Percentiles rank a stretch among this genome's conserved stretches.
phyloP scores from a whole-genome alignment of 2,329 filamentous ascomycete species.

The Cadophora sp. region DNA sequence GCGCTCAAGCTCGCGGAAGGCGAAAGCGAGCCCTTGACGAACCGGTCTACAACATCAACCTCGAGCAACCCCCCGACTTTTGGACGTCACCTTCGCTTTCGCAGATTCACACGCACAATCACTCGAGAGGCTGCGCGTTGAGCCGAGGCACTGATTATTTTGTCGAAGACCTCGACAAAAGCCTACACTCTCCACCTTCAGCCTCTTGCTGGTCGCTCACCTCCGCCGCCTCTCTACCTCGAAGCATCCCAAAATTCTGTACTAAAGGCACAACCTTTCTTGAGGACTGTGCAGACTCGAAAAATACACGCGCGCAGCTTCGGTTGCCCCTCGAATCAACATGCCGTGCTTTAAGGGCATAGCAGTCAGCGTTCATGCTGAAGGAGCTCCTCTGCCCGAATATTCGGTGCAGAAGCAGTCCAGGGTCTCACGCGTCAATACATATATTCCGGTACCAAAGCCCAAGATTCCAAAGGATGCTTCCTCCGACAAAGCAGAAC shows the following conservation, averaged over 20 bases:
- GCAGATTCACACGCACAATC: background rate
- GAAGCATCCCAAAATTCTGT: background rate
- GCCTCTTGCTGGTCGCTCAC: conserved; percentile 12
- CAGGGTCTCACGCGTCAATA: conserved; percentile 89
- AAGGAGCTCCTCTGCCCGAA: conserved; percentile 82
- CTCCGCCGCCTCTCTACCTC: conserved; percentile 7
- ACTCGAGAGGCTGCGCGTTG: conserved; percentile 11
- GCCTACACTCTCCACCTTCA: conserved; percentile 4
- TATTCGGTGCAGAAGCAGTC: conserved; percentile 95
- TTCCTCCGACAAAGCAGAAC: conserved; percentile 77
- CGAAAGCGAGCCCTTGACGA: background rate
- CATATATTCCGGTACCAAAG: conserved; percentile 94
- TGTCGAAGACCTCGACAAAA: background rate
- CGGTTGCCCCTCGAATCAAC: conserved; percentile 35
- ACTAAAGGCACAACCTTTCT: background rate
- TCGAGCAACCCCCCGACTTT: conserved; percentile 2
- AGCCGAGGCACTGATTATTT: conserved; percentile 8
- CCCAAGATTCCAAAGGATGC: conserved; percentile 73
- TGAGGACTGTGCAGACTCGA: conserved; percentile 6
- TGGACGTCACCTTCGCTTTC: background rate
- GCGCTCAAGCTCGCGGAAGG: background rate
- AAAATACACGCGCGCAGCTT: conserved; percentile 32
- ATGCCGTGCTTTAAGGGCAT: conserved; percentile 99
- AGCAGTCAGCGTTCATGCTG: conserved; percentile 93
- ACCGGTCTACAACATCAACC: background rate